phyloP scores from a whole-genome alignment of 1,284 basidiomycete genomes.

The Moesziomyces antarcticus region DNA sequence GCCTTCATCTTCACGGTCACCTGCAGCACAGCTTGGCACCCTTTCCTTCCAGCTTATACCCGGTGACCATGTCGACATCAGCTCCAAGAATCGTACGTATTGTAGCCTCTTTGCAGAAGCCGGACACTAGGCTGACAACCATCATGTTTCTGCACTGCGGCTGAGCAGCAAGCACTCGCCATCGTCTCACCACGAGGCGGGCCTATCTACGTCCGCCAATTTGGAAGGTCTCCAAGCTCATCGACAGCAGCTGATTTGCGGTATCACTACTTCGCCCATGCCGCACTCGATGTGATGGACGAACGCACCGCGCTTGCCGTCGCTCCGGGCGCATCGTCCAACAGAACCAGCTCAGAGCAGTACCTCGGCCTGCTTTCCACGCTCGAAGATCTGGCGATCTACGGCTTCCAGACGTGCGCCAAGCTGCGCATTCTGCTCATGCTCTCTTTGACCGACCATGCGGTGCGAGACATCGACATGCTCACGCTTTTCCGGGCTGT shows the following conservation, averaged over 20 bases:
- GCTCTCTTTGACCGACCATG: constrained; percentile 63
- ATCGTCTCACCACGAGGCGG: constrained; percentile 47
- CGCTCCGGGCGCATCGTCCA: constrained; percentile 11
- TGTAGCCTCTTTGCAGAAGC: background rate
- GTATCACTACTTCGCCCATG: constrained; percentile 67
- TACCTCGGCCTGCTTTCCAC: constrained; percentile 68
- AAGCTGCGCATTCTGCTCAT: constrained; percentile 65
- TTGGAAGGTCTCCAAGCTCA: constrained; percentile 10
- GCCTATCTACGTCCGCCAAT: constrained; percentile 51
- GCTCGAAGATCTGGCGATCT: constrained; percentile 68
- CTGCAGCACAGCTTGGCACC: too few species aligned
- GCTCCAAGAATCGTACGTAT: constrained; percentile 27
- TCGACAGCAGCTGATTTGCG: constrained; percentile 30
- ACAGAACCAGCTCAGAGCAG: constrained; percentile 56
- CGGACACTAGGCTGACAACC: too few species aligned
- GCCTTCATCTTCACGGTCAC: too few species aligned
- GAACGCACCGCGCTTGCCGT: constrained; percentile 50
- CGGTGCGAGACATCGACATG: constrained; percentile 67
- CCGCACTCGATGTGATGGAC: constrained; percentile 67
- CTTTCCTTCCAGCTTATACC: too few species aligned
- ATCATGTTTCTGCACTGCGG: background rate
- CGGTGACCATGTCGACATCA: constrained; percentile 14
- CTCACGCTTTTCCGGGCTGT: constrained; percentile 68
- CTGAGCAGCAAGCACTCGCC: constrained; percentile 42
- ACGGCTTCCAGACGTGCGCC: constrained; percentile 68